These are phyloP conservation scores for Lasiosphaeria hispida DNA, from an alignment of 495 filamentous ascomycete species.

Conservation along the genomic window DNA sequence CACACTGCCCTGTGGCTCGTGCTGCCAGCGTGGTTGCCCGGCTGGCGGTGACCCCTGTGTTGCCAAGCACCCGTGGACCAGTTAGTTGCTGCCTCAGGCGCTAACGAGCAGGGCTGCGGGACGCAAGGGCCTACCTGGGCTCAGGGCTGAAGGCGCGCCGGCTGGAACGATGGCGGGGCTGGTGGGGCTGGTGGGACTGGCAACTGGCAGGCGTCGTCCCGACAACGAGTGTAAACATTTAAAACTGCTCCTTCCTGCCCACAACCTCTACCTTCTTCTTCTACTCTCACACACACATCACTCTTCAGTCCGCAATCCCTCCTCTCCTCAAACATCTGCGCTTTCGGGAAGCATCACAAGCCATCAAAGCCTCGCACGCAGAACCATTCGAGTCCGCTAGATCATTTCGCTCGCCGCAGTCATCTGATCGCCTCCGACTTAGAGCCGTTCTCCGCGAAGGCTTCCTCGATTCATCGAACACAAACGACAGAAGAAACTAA, in stretches of 20 bases:
- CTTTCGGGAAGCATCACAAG: slow-evolving; percentile 8
- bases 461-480: slow-evolving; percentile 49
- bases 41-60: no score
- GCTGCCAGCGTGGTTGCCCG: no score
- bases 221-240: slow-evolving; percentile 22
- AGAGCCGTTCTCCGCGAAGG: slow-evolving; percentile 36
- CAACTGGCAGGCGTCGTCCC: slow-evolving; percentile 8
- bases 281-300: slow-evolving; percentile 21
- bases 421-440: slow-evolving; percentile 50
- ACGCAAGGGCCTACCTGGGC: not conserved
- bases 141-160: not conserved
- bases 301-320: slow-evolving; percentile 31
- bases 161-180: not conserved
- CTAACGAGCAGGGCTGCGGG: not conserved
- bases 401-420: slow-evolving; percentile 39
- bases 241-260: slow-evolving; percentile 17
- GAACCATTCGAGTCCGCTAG: slow-evolving; percentile 39
- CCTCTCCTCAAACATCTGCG: slow-evolving; percentile 18
- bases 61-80: not conserved
- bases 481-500: slow-evolving; percentile 51
- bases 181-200: not conserved
- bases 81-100: not conserved
- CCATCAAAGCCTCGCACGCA: slow-evolving; percentile 30
- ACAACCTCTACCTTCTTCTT: slow-evolving; percentile 9
- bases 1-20: no score